These are phyloP conservation scores for Euryodendron excelsum DNA, from an alignment of 148 eudicot genomes.

Conservation along the genomic window DNA sequence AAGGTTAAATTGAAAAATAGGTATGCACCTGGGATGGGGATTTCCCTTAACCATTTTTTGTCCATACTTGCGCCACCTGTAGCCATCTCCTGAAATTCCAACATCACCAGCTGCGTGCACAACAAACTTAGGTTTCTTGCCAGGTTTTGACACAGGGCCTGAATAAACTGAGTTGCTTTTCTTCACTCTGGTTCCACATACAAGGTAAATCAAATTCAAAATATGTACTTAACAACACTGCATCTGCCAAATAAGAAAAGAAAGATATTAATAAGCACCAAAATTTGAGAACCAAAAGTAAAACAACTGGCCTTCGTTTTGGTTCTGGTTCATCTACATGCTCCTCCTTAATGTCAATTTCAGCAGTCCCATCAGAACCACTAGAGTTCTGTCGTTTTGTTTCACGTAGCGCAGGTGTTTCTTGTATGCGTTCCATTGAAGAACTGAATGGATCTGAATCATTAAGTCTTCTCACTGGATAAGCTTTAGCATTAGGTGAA, in stretches of 20 bases:
- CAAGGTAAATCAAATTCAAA: constrained; percentile 11
- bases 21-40: constrained; percentile 71
- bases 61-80: constrained; percentile 94
- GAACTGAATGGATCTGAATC: constrained; percentile 28
- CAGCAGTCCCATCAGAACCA: constrained; percentile 31
- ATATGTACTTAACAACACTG: background rate
- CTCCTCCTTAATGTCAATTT: constrained; percentile 40
- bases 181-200: constrained; percentile 48
- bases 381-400: constrained; percentile 20
- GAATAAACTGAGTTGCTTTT: constrained; percentile 40
- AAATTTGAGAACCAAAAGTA: constrained; percentile 9
- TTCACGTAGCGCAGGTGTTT: constrained; percentile 15
- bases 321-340: constrained; percentile 45
- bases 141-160: constrained; percentile 39
- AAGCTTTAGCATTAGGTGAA: constrained; percentile 15
- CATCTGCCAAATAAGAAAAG: background rate
- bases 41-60: constrained; percentile 91
- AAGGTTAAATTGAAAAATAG: background rate
- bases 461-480: constrained; percentile 21
- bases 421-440: constrained; percentile 28
- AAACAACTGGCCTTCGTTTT: constrained; percentile 48
- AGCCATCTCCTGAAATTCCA: constrained; percentile 72
- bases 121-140: constrained; percentile 72
- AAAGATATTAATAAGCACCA: background rate
- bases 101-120: constrained; percentile 66